Evolutionary conservation across 2,329 filamentous ascomycete species (phyloP), one percentile per base, ranked within the genome.

Genomic region (Penicillium sp.): DNA sequence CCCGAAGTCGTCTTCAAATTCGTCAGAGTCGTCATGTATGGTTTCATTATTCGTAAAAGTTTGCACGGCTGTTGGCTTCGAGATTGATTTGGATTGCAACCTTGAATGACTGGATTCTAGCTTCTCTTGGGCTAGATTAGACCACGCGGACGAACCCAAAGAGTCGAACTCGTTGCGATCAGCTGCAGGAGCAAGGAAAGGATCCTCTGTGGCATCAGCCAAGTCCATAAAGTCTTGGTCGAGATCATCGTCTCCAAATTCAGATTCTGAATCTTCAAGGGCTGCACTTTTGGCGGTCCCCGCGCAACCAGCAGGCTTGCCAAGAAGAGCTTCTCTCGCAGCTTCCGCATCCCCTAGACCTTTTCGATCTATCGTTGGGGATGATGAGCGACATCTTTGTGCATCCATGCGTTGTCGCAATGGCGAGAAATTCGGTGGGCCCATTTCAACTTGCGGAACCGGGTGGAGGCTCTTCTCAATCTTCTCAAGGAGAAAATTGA

Each of bases 1-100:
- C 49, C 88, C 85, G 60, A 88, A 87, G 58, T 90, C 87, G 61
- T 90, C 87, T 47, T 83, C 87, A 74, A 90, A 89, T 46, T 89
- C 87, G 53, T 89, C 85, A 44, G 79, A 76, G 43, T 70, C 70
- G 57, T 69, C 60, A 31, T 41, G 24, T 47, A 68, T 61, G 50
- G 54, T 49, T 58, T 65, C 62, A 37, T 65, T 63, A 60, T 56
- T 64, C 40, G 44, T 62, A 43, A 52, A 16, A 7, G 53, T 53
- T 36, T 54, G 55, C 39, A 63, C 43, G 24, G 41, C 43, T 16
- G 55, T 37, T 53, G 52, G 39, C 46, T 60, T 55, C 43, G 41
- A 46, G n/a, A 57, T 49, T 14, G 46, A 27, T 7, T 37, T 24
- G 31, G 54, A 27, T 39, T 50, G 46, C 16, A 55, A 44, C 35